phyloP scores from a whole-genome alignment of 2,329 filamentous ascomycete genomes.

The Pseudogymnoascus sp. region DNA sequence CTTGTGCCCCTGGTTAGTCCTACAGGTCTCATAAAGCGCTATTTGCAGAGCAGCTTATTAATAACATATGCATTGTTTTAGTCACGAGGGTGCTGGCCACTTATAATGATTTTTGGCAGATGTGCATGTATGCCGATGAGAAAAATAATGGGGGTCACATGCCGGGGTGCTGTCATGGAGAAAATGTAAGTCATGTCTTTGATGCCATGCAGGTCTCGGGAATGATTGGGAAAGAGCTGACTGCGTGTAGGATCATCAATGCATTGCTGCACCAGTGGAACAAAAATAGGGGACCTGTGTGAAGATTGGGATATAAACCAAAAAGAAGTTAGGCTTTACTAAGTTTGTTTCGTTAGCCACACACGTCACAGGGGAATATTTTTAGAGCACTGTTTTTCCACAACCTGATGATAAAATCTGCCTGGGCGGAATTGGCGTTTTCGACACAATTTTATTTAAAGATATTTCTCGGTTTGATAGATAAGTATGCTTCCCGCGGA shows the following conservation, averaged over 20 bases:
- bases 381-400: neutral
- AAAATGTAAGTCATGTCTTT: neutral
- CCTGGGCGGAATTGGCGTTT: neutral
- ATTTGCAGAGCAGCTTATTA: neutral
- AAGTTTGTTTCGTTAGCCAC: neutral
- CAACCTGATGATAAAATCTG: neutral
- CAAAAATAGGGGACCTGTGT: neutral
- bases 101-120: neutral
- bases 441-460: neutral
- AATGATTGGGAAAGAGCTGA: neutral
- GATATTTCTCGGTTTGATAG: neutral
- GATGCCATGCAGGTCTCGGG: neutral
- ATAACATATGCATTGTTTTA: neutral
- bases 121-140: neutral
- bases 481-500: neutral
- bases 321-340: neutral
- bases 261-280: neutral
- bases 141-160: neutral
- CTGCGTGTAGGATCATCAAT: neutral
- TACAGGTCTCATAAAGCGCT: neutral
- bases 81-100: neutral
- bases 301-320: neutral
- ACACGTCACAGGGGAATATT: neutral
- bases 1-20: neutral
- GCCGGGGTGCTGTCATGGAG: conserved; percentile 1